Evolutionary conservation across 306 rosid genomes (phyloP).

Genomic region (Chamaecrista fasciculata): DNA sequence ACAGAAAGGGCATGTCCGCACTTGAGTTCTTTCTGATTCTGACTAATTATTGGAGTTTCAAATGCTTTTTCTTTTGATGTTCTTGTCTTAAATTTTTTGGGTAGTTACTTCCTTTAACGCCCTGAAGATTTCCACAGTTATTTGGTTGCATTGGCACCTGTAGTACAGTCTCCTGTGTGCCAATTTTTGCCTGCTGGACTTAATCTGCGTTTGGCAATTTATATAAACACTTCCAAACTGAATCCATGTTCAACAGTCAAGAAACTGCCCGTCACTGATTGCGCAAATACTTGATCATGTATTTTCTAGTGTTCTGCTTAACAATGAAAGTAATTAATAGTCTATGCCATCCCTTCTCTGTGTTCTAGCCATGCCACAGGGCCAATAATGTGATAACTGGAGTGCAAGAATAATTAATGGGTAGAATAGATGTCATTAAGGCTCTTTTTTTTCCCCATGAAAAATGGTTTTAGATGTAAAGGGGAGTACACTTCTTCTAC

Average conservation of each 20-base stretch:
- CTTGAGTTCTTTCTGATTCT: not conserved
- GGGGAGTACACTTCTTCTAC: not conserved
- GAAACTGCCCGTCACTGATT: not conserved
- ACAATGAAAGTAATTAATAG: not conserved
- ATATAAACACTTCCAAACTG: not conserved
- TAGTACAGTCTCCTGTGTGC: not conserved
- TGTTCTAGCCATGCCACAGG: not conserved
- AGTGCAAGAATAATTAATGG: not conserved
- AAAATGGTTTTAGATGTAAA: not conserved
- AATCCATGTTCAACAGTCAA: not conserved
- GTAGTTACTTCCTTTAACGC: not conserved
- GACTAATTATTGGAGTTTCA: slow-evolving; percentile 15
- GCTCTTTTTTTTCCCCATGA: not conserved
- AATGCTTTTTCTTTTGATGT: not conserved
- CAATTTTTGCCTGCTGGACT: not conserved
- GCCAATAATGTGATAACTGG: not conserved
- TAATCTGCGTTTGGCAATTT: not conserved
- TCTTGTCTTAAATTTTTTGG: not conserved
- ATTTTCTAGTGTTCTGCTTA: not conserved
- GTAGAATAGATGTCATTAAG: not conserved
- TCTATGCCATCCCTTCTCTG: not conserved
- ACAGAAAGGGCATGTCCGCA: not conserved
- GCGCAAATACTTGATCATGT: not conserved
- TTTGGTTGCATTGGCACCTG: not conserved
- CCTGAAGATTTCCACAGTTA: not conserved